These are phyloP conservation scores for Psilocybe cubensis DNA, from an alignment of 768 basidiomycete genomes.

Conservation along the genomic window DNA sequence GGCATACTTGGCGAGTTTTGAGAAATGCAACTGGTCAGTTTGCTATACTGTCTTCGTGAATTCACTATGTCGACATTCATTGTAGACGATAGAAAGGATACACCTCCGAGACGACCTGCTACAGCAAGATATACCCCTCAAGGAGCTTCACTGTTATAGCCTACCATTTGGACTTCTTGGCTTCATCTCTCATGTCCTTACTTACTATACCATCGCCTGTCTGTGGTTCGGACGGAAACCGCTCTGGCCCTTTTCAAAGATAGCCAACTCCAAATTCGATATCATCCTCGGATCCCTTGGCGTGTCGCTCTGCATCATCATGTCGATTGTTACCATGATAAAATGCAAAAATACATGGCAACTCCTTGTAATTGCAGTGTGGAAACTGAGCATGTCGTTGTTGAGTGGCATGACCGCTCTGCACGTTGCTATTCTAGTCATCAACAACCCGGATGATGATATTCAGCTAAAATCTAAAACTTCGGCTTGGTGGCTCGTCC, in stretches of 20 bases:
- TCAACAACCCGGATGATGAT: constrained; percentile 20
- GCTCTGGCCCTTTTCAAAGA: constrained; percentile 25
- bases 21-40: neutral
- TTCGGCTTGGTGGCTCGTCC: constrained; percentile 26
- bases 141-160: constrained; percentile 28
- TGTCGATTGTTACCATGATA: constrained; percentile 28
- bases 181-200: constrained; percentile 29
- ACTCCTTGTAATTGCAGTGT: constrained; percentile 27
- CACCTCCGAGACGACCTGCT: constrained; percentile 10
- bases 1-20: neutral
- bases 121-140: constrained; percentile 18
- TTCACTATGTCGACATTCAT: neutral
- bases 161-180: constrained; percentile 29
- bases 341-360: constrained; percentile 29
- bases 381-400: constrained; percentile 31
- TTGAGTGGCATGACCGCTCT: constrained; percentile 26
- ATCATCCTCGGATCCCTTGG: constrained; percentile 24
- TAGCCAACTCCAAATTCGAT: constrained; percentile 24
- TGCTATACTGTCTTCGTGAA: neutral
- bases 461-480: constrained; percentile 18
- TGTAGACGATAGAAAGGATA: neutral
- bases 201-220: constrained; percentile 27
- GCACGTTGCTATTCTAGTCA: constrained; percentile 25
- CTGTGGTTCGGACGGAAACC: constrained; percentile 28
- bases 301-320: constrained; percentile 23